Base-by-base conservation (phyloP, 225 moss, liverwort and hornwort genomes). In the Physcomitrium patens region DNA sequence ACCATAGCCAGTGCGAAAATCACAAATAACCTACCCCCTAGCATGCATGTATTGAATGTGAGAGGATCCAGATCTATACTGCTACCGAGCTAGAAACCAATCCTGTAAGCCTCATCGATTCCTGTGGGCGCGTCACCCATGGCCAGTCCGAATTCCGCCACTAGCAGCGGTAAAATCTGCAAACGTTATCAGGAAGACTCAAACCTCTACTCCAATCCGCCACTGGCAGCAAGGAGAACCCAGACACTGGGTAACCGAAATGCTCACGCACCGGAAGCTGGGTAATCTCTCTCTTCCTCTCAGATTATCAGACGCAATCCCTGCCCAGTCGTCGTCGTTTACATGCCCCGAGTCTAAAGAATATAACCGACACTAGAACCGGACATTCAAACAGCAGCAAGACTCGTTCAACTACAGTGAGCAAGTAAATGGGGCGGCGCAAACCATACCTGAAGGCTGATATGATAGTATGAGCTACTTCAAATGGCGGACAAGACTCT, bases 351-450 rank as follows among this genome's bases (percentile, higher is more conserved):
- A 67, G 44, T 71, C 79, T 37, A 54, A 7, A 46, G 16, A 73
- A 69, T 69, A 37, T 37, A 69, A 42, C 16, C 12, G 20, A 3
- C 19, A 50, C 50, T 11, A 13, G 10, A 50, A 71, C 42, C 24
- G 31, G 17, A 37, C 31, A 37, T 23, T 68, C 58, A 50, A 49
- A 64, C 17, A 43, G 10, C 50, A 3, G 28, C 59, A 77, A 42
- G 77, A 83, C 80, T 60, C 64, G 54, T 80, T 84, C 73, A 74
- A 84, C 69, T 12, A 37, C 31, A 19, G 54, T 17, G 19, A 14
- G 3, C 26, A 24, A 41, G 12, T 12, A 31, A 4, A 37, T 7
- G 31, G 31, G 31, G 31, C 31, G 31, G 31, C 31, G 7, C 31
- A 37, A 37, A 48, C 9, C 68, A 37, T 59, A 80, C 70, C 70